Evolutionary conservation across 129 eudicot species (phyloP), one percentile per base, ranked within the genome.

Genomic region (Pittosporum tobira): DNA sequence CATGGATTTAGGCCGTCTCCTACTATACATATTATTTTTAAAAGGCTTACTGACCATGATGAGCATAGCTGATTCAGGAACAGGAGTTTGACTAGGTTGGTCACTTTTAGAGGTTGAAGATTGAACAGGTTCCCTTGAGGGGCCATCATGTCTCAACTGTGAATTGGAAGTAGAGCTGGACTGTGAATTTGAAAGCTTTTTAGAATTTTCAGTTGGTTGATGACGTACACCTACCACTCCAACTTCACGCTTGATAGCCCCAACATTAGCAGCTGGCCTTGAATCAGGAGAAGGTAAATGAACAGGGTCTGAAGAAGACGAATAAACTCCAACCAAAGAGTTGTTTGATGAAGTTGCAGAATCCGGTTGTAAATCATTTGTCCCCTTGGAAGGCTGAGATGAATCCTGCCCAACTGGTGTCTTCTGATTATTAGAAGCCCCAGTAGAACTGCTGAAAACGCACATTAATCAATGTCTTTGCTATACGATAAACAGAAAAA

Each of bases 271-370:
- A 53, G 93, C 73, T 49, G 89, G 71, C 70, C 88, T 81, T 22
- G 96, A 78, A 56, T 76, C 79, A 66, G 63, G 72, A 0, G 97
- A 83, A 29, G 99, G 96, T 42, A 91, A 91, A 75, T 87, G 99
- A 45, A 91, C 91, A 40, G 99, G 96, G 73, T 91, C 99, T 20
- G 90, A 87, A 59, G 94, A 75, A 46, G 99, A 91, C 6, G 99
- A 84, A 72, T 85, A 85, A 36, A 91, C 94, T 27, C 98, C 98
- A 25, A 83, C 82, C 31, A 75, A 87, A 28, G 86, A 81, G 67
- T 56, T 81, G 23, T 76, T 74, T 24, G 87, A 81, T 51, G 79
- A n/a, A n/a, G n/a, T n/a, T n/a, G n/a, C n/a, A n/a, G n/a, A n/a
- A n/a, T n/a, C n/a, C n/a, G n/a, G n/a, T n/a, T n/a, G n/a, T n/a